phyloP scores from a whole-genome alignment of 179 eudicot genomes.

The Amaranthus tricolor region DNA sequence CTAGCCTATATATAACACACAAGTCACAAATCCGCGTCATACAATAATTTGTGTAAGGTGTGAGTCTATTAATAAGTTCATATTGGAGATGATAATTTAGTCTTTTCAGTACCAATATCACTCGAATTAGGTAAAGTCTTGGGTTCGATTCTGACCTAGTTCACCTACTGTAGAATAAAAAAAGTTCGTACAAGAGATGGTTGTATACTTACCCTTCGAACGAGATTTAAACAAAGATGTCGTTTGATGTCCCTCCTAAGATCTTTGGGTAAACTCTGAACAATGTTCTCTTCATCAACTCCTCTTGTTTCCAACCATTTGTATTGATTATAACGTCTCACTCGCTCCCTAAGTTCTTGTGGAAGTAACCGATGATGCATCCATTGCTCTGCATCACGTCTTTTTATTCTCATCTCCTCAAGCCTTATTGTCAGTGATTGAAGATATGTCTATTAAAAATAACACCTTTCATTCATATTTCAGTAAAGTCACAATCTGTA shows the following conservation, averaged over 20 bases:
- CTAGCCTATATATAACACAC: too few relatives aligned
- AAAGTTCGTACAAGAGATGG: background rate
- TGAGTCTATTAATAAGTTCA: too few relatives aligned
- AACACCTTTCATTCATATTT: too few relatives aligned
- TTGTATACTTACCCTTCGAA: conserved; percentile 51
- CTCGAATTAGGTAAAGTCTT: too few relatives aligned
- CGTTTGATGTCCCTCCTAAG: conserved; percentile 73
- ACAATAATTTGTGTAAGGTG: too few relatives aligned
- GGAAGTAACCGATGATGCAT: conserved; percentile 79
- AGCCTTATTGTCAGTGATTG: conserved; percentile 54
- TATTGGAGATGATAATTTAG: too few relatives aligned
- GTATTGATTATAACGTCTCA: conserved; percentile 55
- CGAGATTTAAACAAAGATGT: conserved; percentile 66
- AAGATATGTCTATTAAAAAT: conserved; percentile 47
- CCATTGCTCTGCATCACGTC: conserved; percentile 80
- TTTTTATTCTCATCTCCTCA: conserved; percentile 73
- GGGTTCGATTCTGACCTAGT: too few relatives aligned
- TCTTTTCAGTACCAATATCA: too few relatives aligned
- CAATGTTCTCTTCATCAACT: conserved; percentile 59
- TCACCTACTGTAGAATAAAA: too few relatives aligned
- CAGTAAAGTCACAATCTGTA: too few relatives aligned
- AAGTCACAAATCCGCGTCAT: too few relatives aligned
- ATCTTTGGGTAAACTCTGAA: conserved; percentile 57
- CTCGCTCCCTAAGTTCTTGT: conserved; percentile 51
- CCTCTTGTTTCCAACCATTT: conserved; percentile 77